Conservation (phyloP, 176 grass and related monocot genomes). For the Oryza rufipogon region DNA sequence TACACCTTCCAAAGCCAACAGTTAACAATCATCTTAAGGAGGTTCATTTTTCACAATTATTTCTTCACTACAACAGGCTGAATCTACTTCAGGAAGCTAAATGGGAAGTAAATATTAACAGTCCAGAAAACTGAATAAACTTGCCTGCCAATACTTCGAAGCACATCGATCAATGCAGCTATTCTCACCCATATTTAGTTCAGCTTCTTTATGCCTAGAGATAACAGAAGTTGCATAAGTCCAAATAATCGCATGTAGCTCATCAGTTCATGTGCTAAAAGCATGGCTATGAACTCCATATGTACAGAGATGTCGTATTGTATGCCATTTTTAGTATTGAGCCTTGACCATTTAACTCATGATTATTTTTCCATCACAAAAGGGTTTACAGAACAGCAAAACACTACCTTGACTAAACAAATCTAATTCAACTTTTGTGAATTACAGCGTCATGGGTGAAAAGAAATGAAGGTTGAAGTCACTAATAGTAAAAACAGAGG, state of each 20-base stretch:
- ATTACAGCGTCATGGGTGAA: neutral
- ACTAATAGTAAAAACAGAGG: neutral
- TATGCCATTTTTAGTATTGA: neutral
- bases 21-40: neutral
- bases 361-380: neutral
- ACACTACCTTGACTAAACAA: neutral
- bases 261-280: neutral
- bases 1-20: neutral
- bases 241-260: neutral
- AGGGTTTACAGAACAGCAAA: neutral
- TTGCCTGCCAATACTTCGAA: conserved; percentile 84
- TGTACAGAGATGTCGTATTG: neutral
- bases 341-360: neutral
- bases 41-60: neutral
- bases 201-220: conserved; percentile 71
- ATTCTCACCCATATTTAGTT: conserved; percentile 83
- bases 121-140: conserved; percentile 16
- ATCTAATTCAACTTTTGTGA: neutral
- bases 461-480: neutral
- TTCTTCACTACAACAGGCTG: neutral
- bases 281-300: neutral
- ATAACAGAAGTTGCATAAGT: conserved; percentile 3
- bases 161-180: conserved; percentile 84
- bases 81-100: neutral
- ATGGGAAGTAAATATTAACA: neutral